Evolutionary conservation across 2,329 filamentous ascomycete genomes (phyloP), one percentile per base, ranked within the genome.

Genomic region (Chaetomium sp.): DNA sequence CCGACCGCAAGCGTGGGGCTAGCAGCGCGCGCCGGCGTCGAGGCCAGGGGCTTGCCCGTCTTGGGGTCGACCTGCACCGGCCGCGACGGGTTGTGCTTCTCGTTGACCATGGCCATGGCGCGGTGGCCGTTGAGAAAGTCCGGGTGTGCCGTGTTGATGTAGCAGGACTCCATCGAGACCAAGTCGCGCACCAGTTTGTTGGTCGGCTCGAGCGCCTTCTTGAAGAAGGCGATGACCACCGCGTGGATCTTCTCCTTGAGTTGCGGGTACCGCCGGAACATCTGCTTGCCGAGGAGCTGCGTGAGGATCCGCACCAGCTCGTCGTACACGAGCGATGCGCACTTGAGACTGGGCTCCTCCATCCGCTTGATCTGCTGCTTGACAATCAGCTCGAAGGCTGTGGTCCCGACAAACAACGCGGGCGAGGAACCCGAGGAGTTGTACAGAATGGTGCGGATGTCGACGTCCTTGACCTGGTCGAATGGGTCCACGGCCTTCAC

Each of bases 351-450:
- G 41, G 94, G 95, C 59, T 99, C 94, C 73, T 99, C 94, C 52
- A 99, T 74, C 55, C 94, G 84, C 81, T 89, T 95, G 74, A 99
- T 99, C 72, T 99, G 91, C 71, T 96, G 90, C 80, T 97, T 99
- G 64, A 97, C 92, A 65, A 99, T 96, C 62, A 96, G 79, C 73
- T 99, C 94, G 66, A 99, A 99, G n/a, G 94, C 94, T 6, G 89
- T 95, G 6, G 94, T 97, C 54, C 94, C 94, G 35, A 99, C 94
- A 68, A 99, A 99, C 6, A 99, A 83, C 1, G 94, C 92, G 0
- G 94, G 94, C 1, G 92, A 96, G 35, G 94, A 94, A 69, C 94
- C 94, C n/a, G 94, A 97, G 32, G 94, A 97, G 81, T 99, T 99
- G 83, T 95, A 95, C 7, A 99, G 82, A 59, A 96, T 92, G 32